Percentiles rank a stretch among this genome's conserved stretches.
These are phyloP conservation scores for Microdochium trichocladiopsis DNA, from an alignment of 2,329 filamentous ascomycete species.

Conservation along the genomic window DNA sequence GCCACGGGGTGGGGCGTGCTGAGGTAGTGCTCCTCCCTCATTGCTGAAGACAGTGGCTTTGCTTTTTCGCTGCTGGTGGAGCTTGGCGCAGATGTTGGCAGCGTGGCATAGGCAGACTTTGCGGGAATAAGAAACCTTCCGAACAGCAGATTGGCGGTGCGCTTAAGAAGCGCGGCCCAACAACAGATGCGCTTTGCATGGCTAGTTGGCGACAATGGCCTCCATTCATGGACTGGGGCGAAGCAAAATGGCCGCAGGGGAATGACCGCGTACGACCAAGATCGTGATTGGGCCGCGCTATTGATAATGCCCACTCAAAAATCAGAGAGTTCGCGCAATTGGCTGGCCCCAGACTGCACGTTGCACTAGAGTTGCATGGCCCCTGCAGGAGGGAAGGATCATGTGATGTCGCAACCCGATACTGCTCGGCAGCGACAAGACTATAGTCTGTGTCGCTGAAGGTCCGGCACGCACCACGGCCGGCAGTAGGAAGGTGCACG, in stretches of 20 bases:
- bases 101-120: background rate
- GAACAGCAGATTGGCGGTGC: background rate
- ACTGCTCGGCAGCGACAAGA: background rate
- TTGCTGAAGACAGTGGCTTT: background rate
- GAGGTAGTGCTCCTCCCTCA: background rate
- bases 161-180: background rate
- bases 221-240: too few species aligned
- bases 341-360: background rate
- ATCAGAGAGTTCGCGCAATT: background rate
- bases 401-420: background rate
- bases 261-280: background rate
- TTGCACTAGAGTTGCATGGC: background rate
- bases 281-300: background rate
- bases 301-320: background rate
- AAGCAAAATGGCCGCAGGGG: background rate
- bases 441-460: background rate
- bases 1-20: background rate
- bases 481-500: background rate
- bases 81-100: background rate
- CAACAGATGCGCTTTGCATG: background rate
- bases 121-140: background rate
- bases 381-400: background rate
- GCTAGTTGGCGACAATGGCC: too few species aligned
- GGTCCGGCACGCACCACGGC: background rate
- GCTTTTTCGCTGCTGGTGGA: background rate